Evolutionary conservation across 1,139 yeast genomes (phyloP), one percentile per base, ranked within the genome.

Genomic region (Taphrina deformans): DNA sequence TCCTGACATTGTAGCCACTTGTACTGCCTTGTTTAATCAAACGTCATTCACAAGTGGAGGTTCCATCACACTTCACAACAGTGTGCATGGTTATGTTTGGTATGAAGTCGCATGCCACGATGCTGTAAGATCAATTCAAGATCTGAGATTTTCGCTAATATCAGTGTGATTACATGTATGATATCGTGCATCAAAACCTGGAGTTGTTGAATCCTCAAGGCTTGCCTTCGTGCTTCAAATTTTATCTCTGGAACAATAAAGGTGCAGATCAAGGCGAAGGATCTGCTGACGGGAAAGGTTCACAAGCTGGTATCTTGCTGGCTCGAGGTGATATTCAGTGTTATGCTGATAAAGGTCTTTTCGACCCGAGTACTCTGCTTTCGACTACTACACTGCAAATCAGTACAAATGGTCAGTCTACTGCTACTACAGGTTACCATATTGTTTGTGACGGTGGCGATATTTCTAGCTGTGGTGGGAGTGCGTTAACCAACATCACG

Each of bases 91-190:
- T 40, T 18, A 10, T 18, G 18, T n/a, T n/a, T 40, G 45, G 45
- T 40, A 40, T n/a, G 45, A 40, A 40, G 45, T 40, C 18, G 45
- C 45, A n/a, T 40, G 45, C n/a, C 45, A 40, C 23, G 45, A 40
- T 40, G 45, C 45, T 18, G 45, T 40, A 40, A 40, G 45, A 12
- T n/a, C 16, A 2, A 3, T 7, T 18, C 16, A 40, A 3, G 2
- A 2, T 9, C 12, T 10, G 16, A n/a, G 45, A 7, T n/a, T 18
- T 12, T 18, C 10, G 45, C 45, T 40, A 18, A 40, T 18, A 9
- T 40, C 16, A 40, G 45, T 40, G 45, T 40, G 45, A 40, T n/a
- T 40, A n/a, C 23, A 40, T 40, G 45, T 40, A 7, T 3, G 45
- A 40, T 18, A 40, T 40, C 16, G 23, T 18, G 10, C 16, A 40